phyloP scores from a whole-genome alignment of 768 basidiomycete genomes.

The Cyclocybe aegerita region DNA sequence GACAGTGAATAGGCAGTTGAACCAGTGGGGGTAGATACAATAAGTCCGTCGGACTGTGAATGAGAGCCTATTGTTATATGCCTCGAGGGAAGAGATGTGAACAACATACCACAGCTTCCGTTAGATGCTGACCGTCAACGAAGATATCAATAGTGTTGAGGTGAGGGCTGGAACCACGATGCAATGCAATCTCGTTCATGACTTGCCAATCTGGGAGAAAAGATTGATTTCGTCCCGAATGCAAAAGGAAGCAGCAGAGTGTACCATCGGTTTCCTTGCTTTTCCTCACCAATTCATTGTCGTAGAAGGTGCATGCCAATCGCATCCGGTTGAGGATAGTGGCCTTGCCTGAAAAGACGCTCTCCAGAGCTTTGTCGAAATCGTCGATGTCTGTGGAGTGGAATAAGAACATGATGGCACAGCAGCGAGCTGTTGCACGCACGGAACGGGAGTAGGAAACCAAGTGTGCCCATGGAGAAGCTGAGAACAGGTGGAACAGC shows the following conservation, averaged over 20 bases:
- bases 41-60: slow-evolving; percentile 84
- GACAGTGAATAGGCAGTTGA: slow-evolving; percentile 96
- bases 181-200: slow-evolving; percentile 95
- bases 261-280: slow-evolving; percentile 58
- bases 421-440: slow-evolving; percentile 30
- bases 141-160: slow-evolving; percentile 92
- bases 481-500: slow-evolving; percentile 91
- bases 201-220: slow-evolving; percentile 79
- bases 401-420: not conserved
- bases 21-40: slow-evolving; percentile 94
- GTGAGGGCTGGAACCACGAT: slow-evolving; percentile 89
- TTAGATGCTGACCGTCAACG: slow-evolving; percentile 93
- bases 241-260: slow-evolving; percentile 14
- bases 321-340: slow-evolving; percentile 90
- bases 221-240: not conserved
- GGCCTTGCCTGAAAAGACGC: slow-evolving; percentile 76
- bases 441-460: slow-evolving; percentile 94
- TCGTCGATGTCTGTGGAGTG: slow-evolving; percentile 78
- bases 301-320: slow-evolving; percentile 76
- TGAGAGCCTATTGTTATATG: not conserved
- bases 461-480: slow-evolving; percentile 91
- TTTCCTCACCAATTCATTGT: slow-evolving; percentile 56
- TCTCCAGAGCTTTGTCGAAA: slow-evolving; percentile 76
- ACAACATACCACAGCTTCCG: slow-evolving; percentile 85
- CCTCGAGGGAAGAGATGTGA: slow-evolving; percentile 3